These are phyloP conservation scores for Chalciporus pseudorubinellus DNA, from an alignment of 768 basidiomycete genomes.

Conservation along the genomic window DNA sequence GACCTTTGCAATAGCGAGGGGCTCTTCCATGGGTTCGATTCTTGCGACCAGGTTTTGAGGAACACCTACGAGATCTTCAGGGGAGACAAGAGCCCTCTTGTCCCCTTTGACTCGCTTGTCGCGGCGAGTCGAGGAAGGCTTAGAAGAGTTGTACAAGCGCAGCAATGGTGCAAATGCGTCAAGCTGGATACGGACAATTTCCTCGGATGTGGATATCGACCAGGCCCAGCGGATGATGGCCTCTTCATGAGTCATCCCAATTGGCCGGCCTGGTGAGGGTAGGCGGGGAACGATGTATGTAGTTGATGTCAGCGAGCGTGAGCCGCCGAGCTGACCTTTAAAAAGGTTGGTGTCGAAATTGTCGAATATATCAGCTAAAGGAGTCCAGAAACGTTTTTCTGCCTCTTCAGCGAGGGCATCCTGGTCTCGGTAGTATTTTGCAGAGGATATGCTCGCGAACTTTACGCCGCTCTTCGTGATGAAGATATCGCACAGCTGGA, in stretches of 20 bases:
- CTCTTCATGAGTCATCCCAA: conserved; percentile 18
- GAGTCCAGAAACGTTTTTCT: conserved; percentile 15
- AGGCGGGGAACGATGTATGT: conserved; percentile 28
- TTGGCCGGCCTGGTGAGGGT: conserved; percentile 20
- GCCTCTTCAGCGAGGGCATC: conserved; percentile 26
- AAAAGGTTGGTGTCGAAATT: conserved; percentile 5
- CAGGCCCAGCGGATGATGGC: conserved; percentile 21
- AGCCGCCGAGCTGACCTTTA: neutral
- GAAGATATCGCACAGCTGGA: conserved; percentile 23
- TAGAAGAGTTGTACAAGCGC: neutral
- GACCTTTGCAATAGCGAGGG: conserved; percentile 7
- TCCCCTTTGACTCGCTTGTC: conserved; percentile 9
- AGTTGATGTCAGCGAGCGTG: conserved; percentile 2
- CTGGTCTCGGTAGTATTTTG: conserved; percentile 18
- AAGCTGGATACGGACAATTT: neutral
- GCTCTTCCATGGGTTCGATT: conserved; percentile 12
- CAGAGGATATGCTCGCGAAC: conserved; percentile 22
- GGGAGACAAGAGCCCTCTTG: conserved; percentile 8
- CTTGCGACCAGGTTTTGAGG: neutral
- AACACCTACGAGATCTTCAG: conserved; percentile 14
- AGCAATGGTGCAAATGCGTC: neutral
- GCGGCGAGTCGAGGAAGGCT: neutral
- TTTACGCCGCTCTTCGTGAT: conserved; percentile 31
- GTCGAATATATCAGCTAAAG: conserved; percentile 21
- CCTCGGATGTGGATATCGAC: conserved; percentile 17